These are phyloP conservation scores for Nasturtium officinale DNA, from an alignment of 345 rosid species.

Conservation along the genomic window DNA sequence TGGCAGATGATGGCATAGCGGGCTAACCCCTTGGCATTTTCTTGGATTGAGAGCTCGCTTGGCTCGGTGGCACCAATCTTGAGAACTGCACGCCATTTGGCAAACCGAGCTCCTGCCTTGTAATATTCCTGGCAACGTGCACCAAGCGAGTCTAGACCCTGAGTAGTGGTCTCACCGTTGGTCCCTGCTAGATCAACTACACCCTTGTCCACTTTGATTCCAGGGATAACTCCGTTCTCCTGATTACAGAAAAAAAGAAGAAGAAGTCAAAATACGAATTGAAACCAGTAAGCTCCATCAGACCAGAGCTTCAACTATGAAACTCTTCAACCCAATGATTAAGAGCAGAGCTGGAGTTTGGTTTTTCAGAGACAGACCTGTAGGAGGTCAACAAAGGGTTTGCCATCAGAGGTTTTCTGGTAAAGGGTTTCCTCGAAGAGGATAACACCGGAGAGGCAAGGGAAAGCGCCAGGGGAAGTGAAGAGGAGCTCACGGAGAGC, in stretches of 20 bases:
- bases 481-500: constrained; percentile 93
- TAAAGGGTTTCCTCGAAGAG: constrained; percentile 95
- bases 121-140: constrained; percentile 86
- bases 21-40: constrained; percentile 91
- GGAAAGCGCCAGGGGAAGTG: constrained; percentile 68
- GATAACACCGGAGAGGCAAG: constrained; percentile 88
- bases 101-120: constrained; percentile 90
- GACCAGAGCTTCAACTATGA: constrained; percentile 11
- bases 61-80: constrained; percentile 89
- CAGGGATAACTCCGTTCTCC: constrained; percentile 77
- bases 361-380: constrained; percentile 19
- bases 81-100: constrained; percentile 96
- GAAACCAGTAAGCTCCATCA: background rate
- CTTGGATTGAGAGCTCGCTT: constrained; percentile 77
- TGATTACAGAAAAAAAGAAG: constrained; percentile 23
- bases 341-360: constrained; percentile 2
- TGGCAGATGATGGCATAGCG: constrained; percentile 95
- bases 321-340: constrained; percentile 12
- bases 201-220: constrained; percentile 97
- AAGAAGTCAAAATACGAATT: background rate
- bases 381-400: constrained; percentile 83
- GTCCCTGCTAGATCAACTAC: constrained; percentile 83
- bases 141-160: constrained; percentile 84
- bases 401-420: constrained; percentile 76
- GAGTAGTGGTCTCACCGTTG: constrained; percentile 90